These are phyloP conservation scores for Wickerhamomyces chambardii DNA, from an alignment of 805 yeast genomes.

Conservation along the genomic window DNA sequence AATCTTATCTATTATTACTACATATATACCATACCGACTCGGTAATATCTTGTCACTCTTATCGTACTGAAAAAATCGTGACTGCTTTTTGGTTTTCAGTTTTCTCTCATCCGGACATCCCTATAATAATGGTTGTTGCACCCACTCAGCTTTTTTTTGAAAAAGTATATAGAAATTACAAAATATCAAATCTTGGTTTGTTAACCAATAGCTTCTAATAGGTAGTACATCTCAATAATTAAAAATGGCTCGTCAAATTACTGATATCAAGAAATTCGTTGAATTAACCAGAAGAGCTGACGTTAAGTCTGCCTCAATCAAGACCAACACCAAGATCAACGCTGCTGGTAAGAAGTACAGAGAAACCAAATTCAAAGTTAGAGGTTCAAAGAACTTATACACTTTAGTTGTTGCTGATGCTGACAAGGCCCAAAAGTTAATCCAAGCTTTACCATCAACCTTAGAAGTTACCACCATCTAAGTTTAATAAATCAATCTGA, in stretches of 20 bases:
- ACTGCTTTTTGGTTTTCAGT: slow-evolving; percentile 3
- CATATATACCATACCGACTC: too few species aligned
- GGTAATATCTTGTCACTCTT: too few species aligned
- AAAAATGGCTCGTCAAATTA: slow-evolving; percentile 58
- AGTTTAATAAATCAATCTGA: slow-evolving; percentile 9
- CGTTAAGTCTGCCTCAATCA: slow-evolving; percentile 88
- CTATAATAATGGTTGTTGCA: too few species aligned
- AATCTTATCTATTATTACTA: too few species aligned
- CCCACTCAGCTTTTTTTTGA: too few species aligned
- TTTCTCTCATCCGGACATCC: too few species aligned
- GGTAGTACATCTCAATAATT: slow-evolving; percentile 1
- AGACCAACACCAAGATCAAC: slow-evolving; percentile 81
- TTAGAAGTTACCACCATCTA: slow-evolving; percentile 54
- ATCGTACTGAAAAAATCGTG: slow-evolving; percentile 4
- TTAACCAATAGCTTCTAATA: too few species aligned
- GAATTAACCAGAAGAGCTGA: slow-evolving; percentile 95
- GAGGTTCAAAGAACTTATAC: slow-evolving; percentile 93
- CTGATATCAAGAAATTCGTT: slow-evolving; percentile 95
- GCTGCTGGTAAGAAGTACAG: slow-evolving; percentile 76
- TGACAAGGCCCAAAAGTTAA: slow-evolving; percentile 94
- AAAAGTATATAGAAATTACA: too few species aligned
- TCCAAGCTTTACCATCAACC: slow-evolving; percentile 95
- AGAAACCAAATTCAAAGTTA: slow-evolving; percentile 98
- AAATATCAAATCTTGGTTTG: too few species aligned
- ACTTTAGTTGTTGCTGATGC: slow-evolving; percentile 93